Conservation (phyloP, 2,329 filamentous ascomycete genomes). For the Pseudogymnoascus sp. region DNA sequence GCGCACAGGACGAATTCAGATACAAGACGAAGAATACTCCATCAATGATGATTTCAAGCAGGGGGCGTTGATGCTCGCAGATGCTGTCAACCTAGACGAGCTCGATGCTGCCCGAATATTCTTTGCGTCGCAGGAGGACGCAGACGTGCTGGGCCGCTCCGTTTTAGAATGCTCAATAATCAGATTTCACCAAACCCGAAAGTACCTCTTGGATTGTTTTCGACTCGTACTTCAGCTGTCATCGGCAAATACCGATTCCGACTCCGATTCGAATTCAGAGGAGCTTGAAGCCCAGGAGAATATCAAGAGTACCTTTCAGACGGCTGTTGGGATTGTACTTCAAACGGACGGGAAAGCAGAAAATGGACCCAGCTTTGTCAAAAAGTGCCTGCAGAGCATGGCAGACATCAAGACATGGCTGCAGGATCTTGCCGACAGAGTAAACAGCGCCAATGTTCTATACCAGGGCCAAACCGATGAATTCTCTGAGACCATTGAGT, state of each 20-base stretch:
- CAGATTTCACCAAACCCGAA: slow-evolving; percentile 78
- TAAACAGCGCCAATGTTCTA: slow-evolving; percentile 68
- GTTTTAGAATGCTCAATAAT: slow-evolving; percentile 75
- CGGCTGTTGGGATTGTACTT: slow-evolving; percentile 45
- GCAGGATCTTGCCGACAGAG: slow-evolving; percentile 65
- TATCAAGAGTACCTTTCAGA: slow-evolving; percentile 46
- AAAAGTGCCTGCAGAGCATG: slow-evolving; percentile 72
- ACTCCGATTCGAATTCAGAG: slow-evolving; percentile 39
- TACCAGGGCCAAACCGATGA: slow-evolving; percentile 58
- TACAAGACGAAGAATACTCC: slow-evolving; percentile 66
- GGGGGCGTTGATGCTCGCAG: slow-evolving; percentile 70
- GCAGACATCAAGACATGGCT: slow-evolving; percentile 69
- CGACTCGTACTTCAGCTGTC: slow-evolving; percentile 66
- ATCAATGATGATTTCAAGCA: slow-evolving; percentile 87
- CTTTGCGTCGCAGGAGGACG: slow-evolving; percentile 64
- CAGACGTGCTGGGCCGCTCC: slow-evolving; percentile 61
- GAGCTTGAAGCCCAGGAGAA: slow-evolving; percentile 48
- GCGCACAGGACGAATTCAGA: slow-evolving; percentile 61
- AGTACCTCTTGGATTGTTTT: slow-evolving; percentile 75
- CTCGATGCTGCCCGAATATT: slow-evolving; percentile 72
- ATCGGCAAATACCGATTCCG: slow-evolving; percentile 21
- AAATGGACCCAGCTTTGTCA: slow-evolving; percentile 57
- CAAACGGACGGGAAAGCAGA: slow-evolving; percentile 37
- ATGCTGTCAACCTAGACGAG: slow-evolving; percentile 87
- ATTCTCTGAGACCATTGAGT: slow-evolving; percentile 69